Evolutionary conservation across 345 rosid genomes (phyloP).

Genomic region (Heritiera fomes): DNA sequence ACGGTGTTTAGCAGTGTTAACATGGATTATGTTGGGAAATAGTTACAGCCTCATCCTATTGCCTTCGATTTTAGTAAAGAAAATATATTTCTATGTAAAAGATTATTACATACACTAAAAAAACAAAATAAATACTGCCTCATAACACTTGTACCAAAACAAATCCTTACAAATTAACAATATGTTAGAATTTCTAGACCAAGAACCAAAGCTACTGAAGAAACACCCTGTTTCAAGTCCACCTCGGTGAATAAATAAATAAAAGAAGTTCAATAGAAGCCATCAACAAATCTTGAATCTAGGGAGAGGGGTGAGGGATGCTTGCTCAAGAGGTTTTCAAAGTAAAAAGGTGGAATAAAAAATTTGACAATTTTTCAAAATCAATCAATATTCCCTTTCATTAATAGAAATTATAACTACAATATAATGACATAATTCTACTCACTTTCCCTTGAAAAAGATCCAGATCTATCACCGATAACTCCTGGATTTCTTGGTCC

Average conservation of each 20-base stretch:
- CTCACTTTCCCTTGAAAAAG: constrained; percentile 99
- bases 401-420: not conserved
- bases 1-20: too few species aligned
- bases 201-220: not conserved
- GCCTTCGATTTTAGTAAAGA: too few species aligned
- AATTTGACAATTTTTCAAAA: not conserved
- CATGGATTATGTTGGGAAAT: too few species aligned
- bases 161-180: not conserved
- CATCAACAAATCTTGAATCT: not conserved
- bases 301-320: not conserved
- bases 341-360: not conserved
- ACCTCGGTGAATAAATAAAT: not conserved
- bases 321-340: not conserved
- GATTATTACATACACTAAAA: too few species aligned
- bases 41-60: too few species aligned
- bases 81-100: too few species aligned
- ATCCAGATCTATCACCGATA: constrained; percentile 93
- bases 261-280: too few species aligned
- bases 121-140: not conserved
- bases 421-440: constrained; percentile 22
- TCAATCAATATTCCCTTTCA: not conserved
- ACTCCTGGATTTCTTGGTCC: constrained; percentile 95
- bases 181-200: not conserved
- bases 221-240: not conserved
- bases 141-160: not conserved